These are phyloP conservation scores for Starmerella potacharoeniae DNA, from an alignment of 805 yeast genomes.

Conservation along the genomic window DNA sequence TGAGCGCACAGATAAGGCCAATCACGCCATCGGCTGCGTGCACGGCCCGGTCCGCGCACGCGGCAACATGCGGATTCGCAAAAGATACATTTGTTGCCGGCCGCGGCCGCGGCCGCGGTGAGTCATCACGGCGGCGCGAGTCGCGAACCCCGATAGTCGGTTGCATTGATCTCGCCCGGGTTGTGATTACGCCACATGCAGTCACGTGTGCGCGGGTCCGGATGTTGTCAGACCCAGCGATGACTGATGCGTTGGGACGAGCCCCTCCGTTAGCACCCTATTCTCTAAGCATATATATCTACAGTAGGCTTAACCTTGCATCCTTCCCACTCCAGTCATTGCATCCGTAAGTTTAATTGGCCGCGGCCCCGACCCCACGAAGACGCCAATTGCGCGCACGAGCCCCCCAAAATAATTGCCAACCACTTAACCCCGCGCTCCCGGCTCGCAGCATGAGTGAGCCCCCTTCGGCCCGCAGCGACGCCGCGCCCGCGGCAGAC, in stretches of 20 bases:
- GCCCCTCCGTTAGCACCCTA: neutral
- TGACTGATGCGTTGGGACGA: slow-evolving; percentile 4
- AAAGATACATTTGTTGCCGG: too few relatives aligned
- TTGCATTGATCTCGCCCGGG: neutral
- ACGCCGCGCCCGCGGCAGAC: neutral
- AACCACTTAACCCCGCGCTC: neutral
- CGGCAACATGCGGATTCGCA: too few relatives aligned
- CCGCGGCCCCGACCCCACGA: neutral
- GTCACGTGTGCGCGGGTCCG: neutral
- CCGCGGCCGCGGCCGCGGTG: too few relatives aligned
- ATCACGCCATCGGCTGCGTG: too few relatives aligned
- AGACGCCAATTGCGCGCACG: neutral
- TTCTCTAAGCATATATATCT: slow-evolving; percentile 1
- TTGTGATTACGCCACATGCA: neutral
- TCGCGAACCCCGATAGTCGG: neutral
- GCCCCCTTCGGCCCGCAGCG: neutral
- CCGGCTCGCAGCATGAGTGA: neutral
- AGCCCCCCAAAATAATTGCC: neutral
- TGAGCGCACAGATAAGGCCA: too few relatives aligned
- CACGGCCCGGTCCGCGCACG: too few relatives aligned
- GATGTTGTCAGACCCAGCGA: neutral
- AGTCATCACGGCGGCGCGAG: too few relatives aligned
- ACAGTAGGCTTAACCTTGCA: neutral
- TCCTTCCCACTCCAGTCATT: neutral
- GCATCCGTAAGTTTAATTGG: neutral